Base-by-base conservation (phyloP, 108 stramenopile species). In the Conticribra guillardii region DNA sequence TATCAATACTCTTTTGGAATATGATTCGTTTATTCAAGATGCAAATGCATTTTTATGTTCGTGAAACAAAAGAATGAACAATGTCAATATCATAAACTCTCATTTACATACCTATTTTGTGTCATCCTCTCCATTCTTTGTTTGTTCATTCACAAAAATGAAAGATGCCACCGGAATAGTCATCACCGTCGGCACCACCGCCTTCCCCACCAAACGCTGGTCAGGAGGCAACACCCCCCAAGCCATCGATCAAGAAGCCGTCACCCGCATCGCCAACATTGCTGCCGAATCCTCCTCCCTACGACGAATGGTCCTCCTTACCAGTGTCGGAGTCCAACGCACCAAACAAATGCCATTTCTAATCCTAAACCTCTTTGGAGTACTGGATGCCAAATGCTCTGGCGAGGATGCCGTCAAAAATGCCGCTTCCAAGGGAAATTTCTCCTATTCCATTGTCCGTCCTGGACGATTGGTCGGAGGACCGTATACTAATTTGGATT, bases 201-300 rank as follows among this genome's bases (percentile, higher is more conserved):
- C 82, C 17, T 83, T 83, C 32, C 82, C 82, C 1, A 83, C 82
- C 14, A 51, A 55, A 19, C 53, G 71, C 1, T 83, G 82, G 82
- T 33, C 21, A 0, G 81, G 83, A 2, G 86, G 88, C 18, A 89
- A 89, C 71, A 87, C 82, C 0, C 88, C 88, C 31, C 45, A 74
- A 27, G 84, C 80, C 4, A 84, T 89, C 34, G 87, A 89, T 62
- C 37, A 62, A 45, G 64, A 67, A 34, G 88, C 86, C 30, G 83
- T 86, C 3, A 37, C 65, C 9, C 74, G 78, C 19, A 82, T 89
- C 47, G 73, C 73, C 3, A 64, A 60, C 1, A 26, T 65, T 14
- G 82, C 73, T 14, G 22, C 49, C 19, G 24, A 33, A 11, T 31
- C 16, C 54, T 4, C 19, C 34, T 54, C 19, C 34, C 11, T 47